Evolutionary conservation across 2,329 filamentous ascomycete genomes (phyloP), one percentile per base, ranked within the genome.

Genomic region (Alternaria viburni): DNA sequence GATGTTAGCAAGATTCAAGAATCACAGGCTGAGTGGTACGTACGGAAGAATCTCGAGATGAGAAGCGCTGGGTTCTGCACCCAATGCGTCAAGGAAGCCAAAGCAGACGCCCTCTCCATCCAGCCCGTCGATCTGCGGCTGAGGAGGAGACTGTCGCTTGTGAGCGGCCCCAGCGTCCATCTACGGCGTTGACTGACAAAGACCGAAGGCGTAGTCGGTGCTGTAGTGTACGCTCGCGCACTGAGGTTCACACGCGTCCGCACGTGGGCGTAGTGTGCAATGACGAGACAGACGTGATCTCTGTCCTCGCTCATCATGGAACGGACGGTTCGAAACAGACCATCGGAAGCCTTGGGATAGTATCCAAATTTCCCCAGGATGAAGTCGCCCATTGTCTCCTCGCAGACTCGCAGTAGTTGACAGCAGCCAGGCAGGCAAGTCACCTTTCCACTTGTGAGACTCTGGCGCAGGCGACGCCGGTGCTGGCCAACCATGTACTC

Each of bases 241-340:
- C n/a, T 19, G 19, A 51, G 36, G 25, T 54, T 57, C n/a, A 50
- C 19, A 11, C 59, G 59, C 10, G 59, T 61, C 46, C 49, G 45
- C 26, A 57, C 59, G 19, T 52, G 45, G 5, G 54, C 32, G 26
- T 61, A 51, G n/a, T 61, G 45, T 15, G 59, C 49, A 1, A 57
- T 15, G 5, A 61, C 59, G 15, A 61, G n/a, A 30, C 59, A 61
- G 4, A 61, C 12, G 36, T 61, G 59, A 13, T 61, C 59, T 41
- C 59, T 57, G n/a, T 61, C 59, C 9, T 61, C 59, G 21, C 54
- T 57, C 54, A 61, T 51, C 59, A 57, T 61, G 19, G 54, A 61
- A 13, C 28, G 54, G 5, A 57, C 50, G 5, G 59, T 61, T 47
- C 59, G 46, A 13, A 61, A 61, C 1, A 61, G n/a, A 13, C 59